Conservation (phyloP, 2,329 filamentous ascomycete genomes). For the Fusarium tupiense region DNA sequence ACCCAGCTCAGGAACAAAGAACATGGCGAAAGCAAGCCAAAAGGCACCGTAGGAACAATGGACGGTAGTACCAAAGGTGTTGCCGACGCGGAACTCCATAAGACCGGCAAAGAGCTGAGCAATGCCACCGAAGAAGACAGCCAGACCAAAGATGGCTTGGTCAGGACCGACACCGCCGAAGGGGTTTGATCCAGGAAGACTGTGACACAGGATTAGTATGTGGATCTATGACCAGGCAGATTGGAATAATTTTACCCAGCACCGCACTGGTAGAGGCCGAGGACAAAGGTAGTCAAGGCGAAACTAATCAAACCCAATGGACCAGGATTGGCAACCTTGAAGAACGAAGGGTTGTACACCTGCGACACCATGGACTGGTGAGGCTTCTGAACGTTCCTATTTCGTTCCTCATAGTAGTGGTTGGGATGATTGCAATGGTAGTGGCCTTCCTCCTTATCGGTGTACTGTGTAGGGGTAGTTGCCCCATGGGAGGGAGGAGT, state of each 20-base stretch:
- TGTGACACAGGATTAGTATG: constrained; percentile 13
- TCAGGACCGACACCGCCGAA: constrained; percentile 48
- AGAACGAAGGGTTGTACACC: constrained; percentile 47
- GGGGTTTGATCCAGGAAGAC: constrained; percentile 48
- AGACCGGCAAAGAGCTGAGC: constrained; percentile 76
- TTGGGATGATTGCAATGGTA: constrained; percentile 26
- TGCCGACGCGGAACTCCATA: constrained; percentile 62
- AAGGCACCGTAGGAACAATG: constrained; percentile 70
- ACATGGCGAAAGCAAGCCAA: constrained; percentile 69
- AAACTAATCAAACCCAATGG: constrained; percentile 70
- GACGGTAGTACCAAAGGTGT: constrained; percentile 70
- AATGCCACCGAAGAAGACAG: constrained; percentile 68
- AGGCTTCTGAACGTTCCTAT: constrained; percentile 27
- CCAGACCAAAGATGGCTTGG: constrained; percentile 50
- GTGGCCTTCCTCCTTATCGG: constrained; percentile 34
- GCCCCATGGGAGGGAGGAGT: constrained; percentile 36
- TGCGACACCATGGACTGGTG: constrained; percentile 51
- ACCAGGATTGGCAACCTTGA: constrained; percentile 67
- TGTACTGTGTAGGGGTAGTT: constrained; percentile 40
- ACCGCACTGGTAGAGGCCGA: constrained; percentile 59
- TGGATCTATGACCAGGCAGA: rapidly evolving
- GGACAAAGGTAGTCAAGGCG: constrained; percentile 71
- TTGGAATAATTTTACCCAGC: constrained; percentile 58
- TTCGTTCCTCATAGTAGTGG: constrained; percentile 23
- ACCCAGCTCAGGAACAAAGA: constrained; percentile 61